Evolutionary conservation across 768 basidiomycete species (phyloP), one percentile per base, ranked within the genome.

Genomic region (Boletus vinaceobasis): DNA sequence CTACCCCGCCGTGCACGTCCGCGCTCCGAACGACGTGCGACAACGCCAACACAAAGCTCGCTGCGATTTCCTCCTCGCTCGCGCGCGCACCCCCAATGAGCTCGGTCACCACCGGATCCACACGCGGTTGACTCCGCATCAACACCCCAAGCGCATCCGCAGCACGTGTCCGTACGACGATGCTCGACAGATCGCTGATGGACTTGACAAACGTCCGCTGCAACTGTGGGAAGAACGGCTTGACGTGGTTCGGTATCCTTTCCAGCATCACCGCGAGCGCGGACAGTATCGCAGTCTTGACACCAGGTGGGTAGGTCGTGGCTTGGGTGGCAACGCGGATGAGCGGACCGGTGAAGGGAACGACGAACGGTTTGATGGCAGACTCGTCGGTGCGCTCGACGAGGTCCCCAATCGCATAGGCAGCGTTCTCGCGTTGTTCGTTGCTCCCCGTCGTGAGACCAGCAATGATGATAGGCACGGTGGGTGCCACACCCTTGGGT

Each of bases 181-280:
- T 74, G 58, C 90, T 92, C 2, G 87, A 78, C 8, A 87, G 71
- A 68, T 98, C 95, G 53, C 87, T 83, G 3, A 88, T 80, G 42
- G 93, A 90, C 74, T 98, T 98, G 68, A 97, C 89, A 65, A 98
- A 98, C 0, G 94, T 98, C 33, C 95, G 84, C 65, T 98, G 96
- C 33, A 98, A 74, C 64, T 98, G 97, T 2, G 96, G 97, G 81
- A 98, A 98, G 86, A 98, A 98, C 3, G 96, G 96, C 70, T 90
- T 92, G 62, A 98, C 93, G 61, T 96, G 90, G 4, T 79, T 75
- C 0, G 95, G 94, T 23, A 97, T 94, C 43, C 83, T 80, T 58
- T 86, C 84, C 40, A 98, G 77, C 84, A 98, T 91, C 21, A 86
- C 83, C 0, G 86, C 83, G 47, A 99, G 80, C 6, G 95, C 91